These are phyloP conservation scores for Aspergillus sclerotiicarbonarius DNA, from an alignment of 495 filamentous ascomycete species.

Conservation along the genomic window DNA sequence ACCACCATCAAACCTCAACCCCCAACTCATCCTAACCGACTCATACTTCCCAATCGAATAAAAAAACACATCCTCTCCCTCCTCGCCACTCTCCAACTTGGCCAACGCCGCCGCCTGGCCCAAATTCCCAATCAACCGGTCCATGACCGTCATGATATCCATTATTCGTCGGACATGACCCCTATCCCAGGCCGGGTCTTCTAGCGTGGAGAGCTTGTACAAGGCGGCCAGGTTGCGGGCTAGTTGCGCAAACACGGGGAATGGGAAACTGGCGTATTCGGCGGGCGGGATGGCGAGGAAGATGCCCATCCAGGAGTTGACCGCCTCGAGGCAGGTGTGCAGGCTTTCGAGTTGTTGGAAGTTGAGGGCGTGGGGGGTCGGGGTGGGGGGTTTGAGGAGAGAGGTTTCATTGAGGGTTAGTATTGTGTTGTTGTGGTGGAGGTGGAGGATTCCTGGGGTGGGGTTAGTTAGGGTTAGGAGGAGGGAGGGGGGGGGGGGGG, in stretches of 20 bases:
- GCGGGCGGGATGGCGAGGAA: slow-evolving; percentile 7
- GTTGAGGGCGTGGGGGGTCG: not conserved
- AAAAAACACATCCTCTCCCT: not conserved
- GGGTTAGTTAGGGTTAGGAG: not conserved
- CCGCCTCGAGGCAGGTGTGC: slow-evolving; percentile 1
- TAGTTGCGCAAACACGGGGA: not conserved
- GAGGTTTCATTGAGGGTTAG: slow-evolving; percentile 1
- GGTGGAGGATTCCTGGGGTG: slow-evolving; percentile 1
- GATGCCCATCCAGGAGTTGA: slow-evolving; percentile 9
- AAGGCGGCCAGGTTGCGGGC: not conserved
- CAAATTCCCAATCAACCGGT: slow-evolving; percentile 1
- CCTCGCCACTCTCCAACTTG: not conserved
- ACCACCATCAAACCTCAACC: not conserved
- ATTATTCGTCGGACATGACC: not conserved
- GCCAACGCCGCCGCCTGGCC: slow-evolving; percentile 2
- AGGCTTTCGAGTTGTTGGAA: slow-evolving; percentile 8
- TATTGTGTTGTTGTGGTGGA: not conserved
- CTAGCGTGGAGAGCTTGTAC: slow-evolving; percentile 1
- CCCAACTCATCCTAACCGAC: not conserved
- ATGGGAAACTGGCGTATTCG: slow-evolving; percentile 5
- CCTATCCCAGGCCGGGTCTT: not conserved
- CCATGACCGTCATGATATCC: not conserved
- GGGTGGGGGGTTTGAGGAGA: slow-evolving; percentile 3
- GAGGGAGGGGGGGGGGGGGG: not conserved
- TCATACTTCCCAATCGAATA: slow-evolving; percentile 7